Percentiles rank a stretch among this genome's conserved stretches.
phyloP scores from a whole-genome alignment of 495 filamentous ascomycete genomes.

The Cryomyces antarcticus region DNA sequence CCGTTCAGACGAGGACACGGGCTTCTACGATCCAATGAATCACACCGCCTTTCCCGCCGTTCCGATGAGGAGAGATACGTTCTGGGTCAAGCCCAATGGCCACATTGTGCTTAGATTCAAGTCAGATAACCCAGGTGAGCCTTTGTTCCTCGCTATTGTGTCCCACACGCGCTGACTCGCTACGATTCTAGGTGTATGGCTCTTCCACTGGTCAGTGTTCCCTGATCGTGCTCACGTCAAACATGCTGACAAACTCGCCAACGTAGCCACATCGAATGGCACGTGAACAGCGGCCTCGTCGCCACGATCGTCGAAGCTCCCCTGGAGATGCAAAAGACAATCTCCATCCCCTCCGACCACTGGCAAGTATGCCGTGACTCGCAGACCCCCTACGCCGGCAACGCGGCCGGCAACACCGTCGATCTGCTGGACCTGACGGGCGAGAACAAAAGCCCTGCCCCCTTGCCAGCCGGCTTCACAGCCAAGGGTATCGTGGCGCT shows the following conservation, averaged over 20 bases:
- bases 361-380: constrained; percentile 35
- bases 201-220: constrained; percentile 42
- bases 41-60: constrained; percentile 21
- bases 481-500: constrained; percentile 28
- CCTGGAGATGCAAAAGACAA: constrained; percentile 33
- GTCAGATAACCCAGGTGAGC: constrained; percentile 42
- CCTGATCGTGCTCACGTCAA: too few relatives aligned
- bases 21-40: constrained; percentile 23
- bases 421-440: constrained; percentile 46
- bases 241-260: too few relatives aligned
- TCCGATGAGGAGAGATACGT: constrained; percentile 38
- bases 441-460: constrained; percentile 30
- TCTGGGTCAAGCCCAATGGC: constrained; percentile 28
- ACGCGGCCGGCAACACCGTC: constrained; percentile 51
- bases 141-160: constrained; percentile 1
- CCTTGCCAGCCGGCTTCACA: constrained; percentile 53
- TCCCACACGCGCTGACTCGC: background rate
- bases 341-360: constrained; percentile 44
- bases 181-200: constrained; percentile 32
- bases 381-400: constrained; percentile 33
- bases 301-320: constrained; percentile 56
- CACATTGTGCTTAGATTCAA: constrained; percentile 27
- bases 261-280: constrained; percentile 49
- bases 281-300: constrained; percentile 50
- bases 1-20: constrained; percentile 30